Base-by-base conservation (phyloP, 2,329 filamentous ascomycete species). In the Phoma sp. region DNA sequence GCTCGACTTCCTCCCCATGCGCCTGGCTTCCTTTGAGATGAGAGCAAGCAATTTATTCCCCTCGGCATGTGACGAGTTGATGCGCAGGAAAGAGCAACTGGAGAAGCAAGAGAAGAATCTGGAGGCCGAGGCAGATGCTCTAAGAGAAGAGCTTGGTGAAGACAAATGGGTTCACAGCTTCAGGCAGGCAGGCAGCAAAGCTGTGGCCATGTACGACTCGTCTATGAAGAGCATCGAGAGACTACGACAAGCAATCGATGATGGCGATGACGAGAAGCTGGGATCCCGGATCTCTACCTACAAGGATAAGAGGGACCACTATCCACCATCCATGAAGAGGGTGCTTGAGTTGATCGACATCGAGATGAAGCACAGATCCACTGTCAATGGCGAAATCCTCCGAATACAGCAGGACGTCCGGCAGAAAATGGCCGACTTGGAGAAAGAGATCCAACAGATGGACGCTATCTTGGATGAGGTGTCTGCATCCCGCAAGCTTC, bases 91-190 rank as follows among this genome's bases (percentile, higher is more conserved):
- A 53, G 81, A 83, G 0, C 84, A 85, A 23, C 81, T 99, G 3
- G 93, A 98, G 70, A 86, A 82, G n/a, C 89, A 86, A 68, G 98
- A 95, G 82, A 89, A 88, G 76, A 92, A 89, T 71, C 83, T 99
- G 2, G 90, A 97, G 73, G 86, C 87, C 57, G 95, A 99, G 71
- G 93, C 93, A 8, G 93, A 98, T 68, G 89, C 47, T 1, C 76
- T 99, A 41, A 85, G 93, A 59, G 89, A 92, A 71, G 95, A 99
- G 72, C 80, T 99, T 4, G 92, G 92, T 25, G 95, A 99, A 72
- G 95, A 99, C 70, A 88, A 92, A 52, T 99, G 95, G 95, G 88
- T 99, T 38, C 83, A 96, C 47, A 93, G 98, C 32, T 99, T 99
- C 78, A 86, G 93, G 52, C 93, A 95, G 61, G 95, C 95, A 13